These are phyloP conservation scores for Tetrahymena elliotti DNA, from an alignment of 73 alveolate species.

Conservation along the genomic window DNA sequence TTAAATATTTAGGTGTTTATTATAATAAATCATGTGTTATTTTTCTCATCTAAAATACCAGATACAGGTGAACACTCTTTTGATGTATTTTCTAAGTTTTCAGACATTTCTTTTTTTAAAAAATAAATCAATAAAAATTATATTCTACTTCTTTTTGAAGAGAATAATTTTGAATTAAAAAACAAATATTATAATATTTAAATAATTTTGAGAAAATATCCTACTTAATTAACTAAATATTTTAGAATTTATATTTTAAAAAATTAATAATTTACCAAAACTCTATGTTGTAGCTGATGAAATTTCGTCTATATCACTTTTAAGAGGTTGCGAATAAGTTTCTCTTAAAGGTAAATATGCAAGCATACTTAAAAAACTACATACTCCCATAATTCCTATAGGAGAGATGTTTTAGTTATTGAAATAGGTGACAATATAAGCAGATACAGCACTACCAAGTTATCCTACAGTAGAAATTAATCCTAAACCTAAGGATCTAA, in stretches of 20 bases:
- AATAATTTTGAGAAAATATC: background rate
- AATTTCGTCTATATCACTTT: slow-evolving; percentile 1
- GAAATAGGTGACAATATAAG: background rate
- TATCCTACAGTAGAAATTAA: slow-evolving; percentile 17
- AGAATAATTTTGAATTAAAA: too few species aligned
- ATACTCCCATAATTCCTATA: slow-evolving; percentile 7
- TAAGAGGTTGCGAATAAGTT: slow-evolving; percentile 1
- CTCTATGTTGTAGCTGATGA: background rate
- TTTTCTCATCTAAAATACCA: too few species aligned
- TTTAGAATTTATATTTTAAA: too few species aligned
- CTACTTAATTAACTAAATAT: background rate
- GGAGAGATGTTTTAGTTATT: background rate
- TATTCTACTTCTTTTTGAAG: too few species aligned
- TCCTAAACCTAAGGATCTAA: slow-evolving; percentile 22
- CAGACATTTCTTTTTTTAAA: too few species aligned
- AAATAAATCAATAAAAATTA: too few species aligned
- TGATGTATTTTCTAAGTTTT: too few species aligned
- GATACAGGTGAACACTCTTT: too few species aligned
- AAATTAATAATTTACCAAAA: background rate
- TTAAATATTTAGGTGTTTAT: too few species aligned
- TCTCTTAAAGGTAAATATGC: slow-evolving; percentile 10
- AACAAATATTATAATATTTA: too few species aligned
- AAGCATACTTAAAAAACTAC: background rate
- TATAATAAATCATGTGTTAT: too few species aligned
- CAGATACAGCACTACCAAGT: slow-evolving; percentile 4